Base-by-base conservation (phyloP, 371 early-diverging fungal genomes). In the Mortierella sp. region DNA sequence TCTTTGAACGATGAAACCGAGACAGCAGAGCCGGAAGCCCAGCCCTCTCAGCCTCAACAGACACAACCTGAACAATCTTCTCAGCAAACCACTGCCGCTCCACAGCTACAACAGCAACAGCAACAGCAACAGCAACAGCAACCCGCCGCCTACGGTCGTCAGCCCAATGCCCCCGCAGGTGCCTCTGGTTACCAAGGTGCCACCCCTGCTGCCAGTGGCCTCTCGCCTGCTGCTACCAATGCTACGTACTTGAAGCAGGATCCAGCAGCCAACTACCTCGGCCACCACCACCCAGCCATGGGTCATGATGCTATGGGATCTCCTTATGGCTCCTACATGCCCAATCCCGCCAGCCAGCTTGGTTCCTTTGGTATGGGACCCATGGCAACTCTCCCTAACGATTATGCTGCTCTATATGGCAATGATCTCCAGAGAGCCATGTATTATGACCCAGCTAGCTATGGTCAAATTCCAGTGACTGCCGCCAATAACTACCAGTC, bases 331-430 rank as follows among this genome's bases (percentile, higher is more conserved):
- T 89, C 88, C 3, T 90, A 91, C 65, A 74, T 90, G 67, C 90
- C 90, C 32, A 86, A 10, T 52, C 16, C 86, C 22, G 89, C 89
- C 65, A 84, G 84, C 57, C 88, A 87, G 69, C 63, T 88, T 24
- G 90, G 93, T 58, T 89, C 89, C 57, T 92, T 92, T 76, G 93
- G 93, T 33, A 87, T 94, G 84, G 91, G 86, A 50, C 93, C 92
- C 22, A 89, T 93, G 86, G 90, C 87, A 16, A 84, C 83, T 1
- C 83, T 92, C 16, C 93, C 93, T 75, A 79, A 63, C 19, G 88
- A 89, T 47, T 84, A 88, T 84, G 78, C 87, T 79, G 87, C 84
- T 67, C 81, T 87, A 47, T 91, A 88, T 60, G 84, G 84, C 28
- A 77, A 75, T 53, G 91, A 89, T 21, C 84, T 87, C 57, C 85